Conservation (phyloP, 805 yeast genomes). For the Pichia cephalocereana region DNA sequence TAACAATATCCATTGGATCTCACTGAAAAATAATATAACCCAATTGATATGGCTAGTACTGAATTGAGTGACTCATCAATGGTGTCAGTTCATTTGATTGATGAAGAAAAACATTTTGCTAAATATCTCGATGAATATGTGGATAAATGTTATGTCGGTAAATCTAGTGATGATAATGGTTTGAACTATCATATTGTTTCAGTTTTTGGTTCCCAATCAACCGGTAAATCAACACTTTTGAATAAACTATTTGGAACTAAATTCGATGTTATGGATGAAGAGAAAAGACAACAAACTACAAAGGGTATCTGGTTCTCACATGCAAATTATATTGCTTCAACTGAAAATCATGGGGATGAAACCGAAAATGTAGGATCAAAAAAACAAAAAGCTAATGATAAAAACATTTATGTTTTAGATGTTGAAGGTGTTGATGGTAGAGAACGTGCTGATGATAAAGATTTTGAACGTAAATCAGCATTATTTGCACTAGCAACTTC, state of each 20-base stretch:
- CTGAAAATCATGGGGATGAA: background rate
- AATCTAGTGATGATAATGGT: slow-evolving; percentile 37
- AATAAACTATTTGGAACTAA: slow-evolving; percentile 78
- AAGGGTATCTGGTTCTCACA: slow-evolving; percentile 74
- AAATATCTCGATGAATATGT: slow-evolving; percentile 24
- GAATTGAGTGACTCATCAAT: background rate
- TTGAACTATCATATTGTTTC: slow-evolving; percentile 82
- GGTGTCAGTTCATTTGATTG: slow-evolving; percentile 49
- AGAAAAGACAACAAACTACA: slow-evolving; percentile 80
- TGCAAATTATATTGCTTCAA: slow-evolving; percentile 33
- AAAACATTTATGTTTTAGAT: slow-evolving; percentile 69
- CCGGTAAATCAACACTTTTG: slow-evolving; percentile 90
- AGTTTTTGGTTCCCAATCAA: slow-evolving; percentile 94
- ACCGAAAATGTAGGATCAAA: background rate
- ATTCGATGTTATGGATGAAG: slow-evolving; percentile 91
- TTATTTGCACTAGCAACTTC: slow-evolving; percentile 88
- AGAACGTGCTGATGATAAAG: slow-evolving; percentile 97
- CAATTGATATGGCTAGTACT: background rate
- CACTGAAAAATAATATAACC: too few relatives aligned
- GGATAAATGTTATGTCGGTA: slow-evolving; percentile 14
- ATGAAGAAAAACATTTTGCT: slow-evolving; percentile 51
- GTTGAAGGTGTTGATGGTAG: slow-evolving; percentile 99
- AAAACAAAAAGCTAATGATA: slow-evolving; percentile 12
- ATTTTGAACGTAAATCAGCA: slow-evolving; percentile 94
- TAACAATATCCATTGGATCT: too few relatives aligned